A percentile compares a stretch with the other conserved stretches of the same genome.
phyloP scores from a whole-genome alignment of 2,329 filamentous ascomycete genomes.

The Arachnopeziza araneosa region DNA sequence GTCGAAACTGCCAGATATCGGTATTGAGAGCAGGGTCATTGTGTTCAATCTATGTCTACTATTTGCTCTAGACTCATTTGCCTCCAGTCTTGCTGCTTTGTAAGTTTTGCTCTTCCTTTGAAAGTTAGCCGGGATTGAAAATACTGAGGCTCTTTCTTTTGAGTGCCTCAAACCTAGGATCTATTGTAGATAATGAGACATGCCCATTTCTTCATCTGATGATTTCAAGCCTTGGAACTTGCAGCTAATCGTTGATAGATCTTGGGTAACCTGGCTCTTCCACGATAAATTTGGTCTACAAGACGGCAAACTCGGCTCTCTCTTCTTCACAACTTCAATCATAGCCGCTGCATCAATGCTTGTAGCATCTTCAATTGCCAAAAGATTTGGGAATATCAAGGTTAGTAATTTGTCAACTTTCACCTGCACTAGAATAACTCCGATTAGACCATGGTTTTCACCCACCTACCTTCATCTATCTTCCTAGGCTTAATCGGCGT shows the following conservation, averaged over 20 bases:
- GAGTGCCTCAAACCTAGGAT: too few species aligned
- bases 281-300: slow-evolving; percentile 42
- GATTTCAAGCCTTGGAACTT: neutral
- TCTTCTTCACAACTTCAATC: slow-evolving; percentile 50
- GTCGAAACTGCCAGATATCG: slow-evolving; percentile 51
- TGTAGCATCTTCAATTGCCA: slow-evolving; percentile 48
- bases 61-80: slow-evolving; percentile 64
- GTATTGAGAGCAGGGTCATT: slow-evolving; percentile 46
- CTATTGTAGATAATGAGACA: too few species aligned
- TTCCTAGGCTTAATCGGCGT: slow-evolving; percentile 58
- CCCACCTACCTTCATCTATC: slow-evolving; percentile 63
- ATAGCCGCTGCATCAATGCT: slow-evolving; percentile 47
- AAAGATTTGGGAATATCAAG: slow-evolving; percentile 56
- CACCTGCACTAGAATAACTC: slow-evolving; percentile 31
- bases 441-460: slow-evolving; percentile 65
- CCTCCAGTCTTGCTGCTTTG: slow-evolving; percentile 62
- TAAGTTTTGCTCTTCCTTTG: slow-evolving; percentile 32
- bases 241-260: slow-evolving; percentile 35
- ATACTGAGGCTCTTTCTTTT: too few species aligned
- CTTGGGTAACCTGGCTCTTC: slow-evolving; percentile 56
- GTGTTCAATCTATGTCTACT: slow-evolving; percentile 60
- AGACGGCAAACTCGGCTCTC: slow-evolving; percentile 44
- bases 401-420: slow-evolving; percentile 33
- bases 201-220: neutral
- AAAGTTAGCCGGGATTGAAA: too few species aligned